Base-by-base conservation (phyloP, 1,284 basidiomycete species). In the Microbotryomycetes sp. region DNA sequence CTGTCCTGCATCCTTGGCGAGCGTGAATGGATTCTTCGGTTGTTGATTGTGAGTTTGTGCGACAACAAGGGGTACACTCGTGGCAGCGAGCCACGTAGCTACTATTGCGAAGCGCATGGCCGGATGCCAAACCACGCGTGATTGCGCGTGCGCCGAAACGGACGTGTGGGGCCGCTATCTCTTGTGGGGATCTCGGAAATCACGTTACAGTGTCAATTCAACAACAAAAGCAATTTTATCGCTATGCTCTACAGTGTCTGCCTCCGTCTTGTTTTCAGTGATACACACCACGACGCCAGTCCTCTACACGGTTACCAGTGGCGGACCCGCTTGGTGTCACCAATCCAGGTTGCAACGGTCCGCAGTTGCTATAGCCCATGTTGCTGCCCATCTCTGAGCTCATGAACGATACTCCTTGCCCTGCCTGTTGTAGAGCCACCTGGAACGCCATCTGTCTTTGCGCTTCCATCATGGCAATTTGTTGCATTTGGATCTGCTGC, bases 131-230 rank as follows among this genome's bases (percentile, higher is more conserved):
- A 4, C 4, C 50, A 49, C 25, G n/a, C 25, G 9, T 15, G 58
- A 54, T 28, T 28, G 42, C 25, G 1, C 3, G 32, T 4, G 9
- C 31, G 32, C 3, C 6, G 31, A 19, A 25, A 52, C 16, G 19
- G 59, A 54, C 3, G 25, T 28, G 58, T 49, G 55, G 47, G 55
- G 47, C 30, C 42, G 52, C n/a, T 45, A 59, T 3, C 2, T 19
- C 51, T 6, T n/a, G 50, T 30, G 26, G 14, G 58, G 49, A 19
- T 32, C 19, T 30, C 54, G 25, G 16, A 45, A 46, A 42, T 28
- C 4, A 42, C 23, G 32, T 2, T 23, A 16, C 6, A 23, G 54
- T 5, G 32, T 19, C 5, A 23, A 29, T 23, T 14, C 45, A 14
- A n/a, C 12, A 6, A 25, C n/a, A n/a, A n/a, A n/a, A n/a, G n/a